Evolutionary conservation across 352 stramenopile species (phyloP), one percentile per base, ranked within the genome.

Genomic region (Pythium guiyangense): DNA sequence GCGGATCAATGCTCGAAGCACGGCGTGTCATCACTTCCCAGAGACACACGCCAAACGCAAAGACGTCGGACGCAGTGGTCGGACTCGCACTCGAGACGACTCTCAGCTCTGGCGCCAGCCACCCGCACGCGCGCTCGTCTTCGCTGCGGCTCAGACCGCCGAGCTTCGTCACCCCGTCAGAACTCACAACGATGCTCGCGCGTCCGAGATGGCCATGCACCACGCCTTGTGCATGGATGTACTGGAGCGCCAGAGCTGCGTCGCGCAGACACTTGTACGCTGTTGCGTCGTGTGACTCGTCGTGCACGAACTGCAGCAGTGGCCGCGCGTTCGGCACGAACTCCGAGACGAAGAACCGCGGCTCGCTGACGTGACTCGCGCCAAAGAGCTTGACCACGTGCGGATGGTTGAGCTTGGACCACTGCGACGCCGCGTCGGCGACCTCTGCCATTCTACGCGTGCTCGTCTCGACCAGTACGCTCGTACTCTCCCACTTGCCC

Each of bases 171-270:
- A 37, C 31, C 31, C 9, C 9, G 63, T 29, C 47, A 26, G 45
- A 18, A 14, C 25, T 51, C n/a, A 72, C 22, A 1, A 49, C 29
- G 6, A 71, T 55, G 10, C 18, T 72, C 4, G 54, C 17, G 22
- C 27, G 26, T 0, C 17, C 25, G 17, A 72, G 37, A 27, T 29
- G 27, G 3, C 64, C 60, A 18, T 72, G 60, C 3, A 66, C n/a
- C 12, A 71, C 54, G 10, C 59, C 50, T 17, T 62, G 50, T 1
- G 4, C 6, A n/a, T 72, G 67, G 5, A 74, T 35, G 29, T 74
- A 69, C 11, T 64, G 49, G 3, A 71, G 44, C 11, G 57, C 64
- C 27, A 74, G 34, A 25, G 67, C 64, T 22, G 45, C 60, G 49
- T 72, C 47, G 22, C 63, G 64, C 27, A 75, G 4, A 3, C 53